Evolutionary conservation across 768 basidiomycete species (phyloP), one percentile per base, ranked within the genome.

Genomic region (Gymnopilus junonius): DNA sequence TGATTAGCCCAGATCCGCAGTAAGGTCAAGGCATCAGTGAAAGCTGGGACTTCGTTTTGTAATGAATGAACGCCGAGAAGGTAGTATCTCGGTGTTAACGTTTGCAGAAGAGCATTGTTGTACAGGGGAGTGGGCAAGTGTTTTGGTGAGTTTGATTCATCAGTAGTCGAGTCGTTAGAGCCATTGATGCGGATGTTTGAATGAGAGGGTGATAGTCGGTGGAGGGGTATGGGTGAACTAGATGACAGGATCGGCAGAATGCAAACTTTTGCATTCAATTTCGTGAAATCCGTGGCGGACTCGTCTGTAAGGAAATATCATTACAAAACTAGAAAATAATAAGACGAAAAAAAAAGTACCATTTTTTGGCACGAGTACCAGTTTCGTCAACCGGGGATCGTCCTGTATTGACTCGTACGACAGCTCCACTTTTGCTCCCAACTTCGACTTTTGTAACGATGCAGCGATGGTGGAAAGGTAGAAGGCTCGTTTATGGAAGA

Each of bases 1-100:
- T 95, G 91, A 54, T 89, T 87, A 1, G 93, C 93, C 97, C 97
- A 99, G 15, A 96, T 84, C 10, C 94, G 85, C 15, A 98, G 84
- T 1, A 98, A 80, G 0, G 90, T 82, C 8, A 94, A 73, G 0
- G 93, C 93, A 55, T 95, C 90, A 1, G 76, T 73, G 73, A 93
- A 95, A 0, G 88, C 82, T 0, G 90, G 82, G 10, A 85, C 76
- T 11, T 83, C 77, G 42, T 90, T 79, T 48, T 85, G 82, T 31
- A 86, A 66, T 51, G 80, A 70, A 69, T 90, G 85, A 8, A 85
- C 77, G 8, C 80, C 76, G 32, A 89, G 80, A 6, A 91, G 81
- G 50, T 85, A 82, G 2, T 79, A 67, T 67, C 82, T 80, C 4
- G 87, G 83, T 8, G 80, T 80, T 48, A 77, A 73, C 50, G 77